Base-by-base conservation (phyloP, 1,284 basidiomycete species). In the Gymnopus androsaceus region DNA sequence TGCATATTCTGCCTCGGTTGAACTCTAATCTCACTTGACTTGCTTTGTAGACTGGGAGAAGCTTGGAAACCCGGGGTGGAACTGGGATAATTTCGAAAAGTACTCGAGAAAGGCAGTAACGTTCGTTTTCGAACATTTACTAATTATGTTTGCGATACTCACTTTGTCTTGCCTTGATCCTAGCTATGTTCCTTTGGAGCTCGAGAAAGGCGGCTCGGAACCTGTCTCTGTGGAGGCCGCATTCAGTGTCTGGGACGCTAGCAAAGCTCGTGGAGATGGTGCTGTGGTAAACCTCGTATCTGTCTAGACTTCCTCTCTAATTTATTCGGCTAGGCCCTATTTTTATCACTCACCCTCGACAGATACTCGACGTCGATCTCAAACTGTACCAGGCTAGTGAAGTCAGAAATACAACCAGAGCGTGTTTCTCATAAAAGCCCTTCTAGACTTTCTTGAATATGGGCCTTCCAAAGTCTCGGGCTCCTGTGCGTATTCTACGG, bases 61-160 rank as follows among this genome's bases (percentile, higher is more conserved):
- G n/a, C 62, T 74, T 3, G 72, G 72, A 8, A 74, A 72, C 50
- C 30, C 45, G 54, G 63, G 77, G 5, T 80, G 78, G 77, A 77
- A 76, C 55, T 78, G 75, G 75, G 61, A 69, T 12, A 70, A 64
- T 30, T 70, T 70, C 58, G 61, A 68, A 46, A 70, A 72, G 54
- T 72, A 74, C 55, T 66, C 61, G 12, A 63, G 63, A 54, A 68
- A 63, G 50, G 61, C 62, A 23, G 70, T 71, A 55, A 69, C 58
- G 73, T 75, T 51, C 41, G 67, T 58, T 21, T 12, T 17, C 25
- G 40, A 14, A 28, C 36, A 25, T 31, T 54, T n/a, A n/a, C n/a
- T n/a, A n/a, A n/a, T n/a, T n/a, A n/a, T n/a, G n/a, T n/a, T n/a
- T n/a, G n/a, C n/a, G n/a, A n/a, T n/a, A n/a, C n/a, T n/a, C n/a